phyloP scores from a whole-genome alignment of 345 rosid species.

The Lepidium africanum region DNA sequence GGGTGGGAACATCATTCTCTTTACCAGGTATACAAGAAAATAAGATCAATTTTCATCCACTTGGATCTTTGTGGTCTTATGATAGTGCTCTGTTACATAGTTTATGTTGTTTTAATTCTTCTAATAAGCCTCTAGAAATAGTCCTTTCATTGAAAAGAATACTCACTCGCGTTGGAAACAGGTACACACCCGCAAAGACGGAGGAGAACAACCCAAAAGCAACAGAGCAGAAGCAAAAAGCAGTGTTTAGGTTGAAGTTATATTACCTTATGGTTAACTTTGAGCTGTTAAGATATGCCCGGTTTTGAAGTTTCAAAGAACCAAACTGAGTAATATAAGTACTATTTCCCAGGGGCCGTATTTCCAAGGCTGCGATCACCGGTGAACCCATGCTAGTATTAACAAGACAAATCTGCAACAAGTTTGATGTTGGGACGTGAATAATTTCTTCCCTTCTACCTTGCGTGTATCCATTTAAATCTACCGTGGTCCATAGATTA shows the following conservation, averaged over 20 bases:
- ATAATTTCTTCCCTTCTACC: background rate
- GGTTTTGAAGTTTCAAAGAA: background rate
- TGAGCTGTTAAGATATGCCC: background rate
- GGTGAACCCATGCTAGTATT: slow-evolving; percentile 14
- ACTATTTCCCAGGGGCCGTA: slow-evolving; percentile 1
- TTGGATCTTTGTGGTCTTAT: background rate
- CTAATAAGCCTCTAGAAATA: too few relatives aligned
- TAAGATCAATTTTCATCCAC: background rate
- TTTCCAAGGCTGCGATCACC: background rate
- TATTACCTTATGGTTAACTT: background rate
- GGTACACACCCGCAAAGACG: too few relatives aligned
- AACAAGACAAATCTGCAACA: slow-evolving; percentile 22
- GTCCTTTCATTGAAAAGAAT: too few relatives aligned
- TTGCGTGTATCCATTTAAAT: background rate
- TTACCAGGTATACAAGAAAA: background rate
- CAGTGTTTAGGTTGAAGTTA: background rate
- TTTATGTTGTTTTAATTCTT: too few relatives aligned
- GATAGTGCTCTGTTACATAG: background rate
- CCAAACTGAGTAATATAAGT: slow-evolving; percentile 1
- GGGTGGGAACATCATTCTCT: background rate
- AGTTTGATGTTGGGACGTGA: slow-evolving; percentile 5
- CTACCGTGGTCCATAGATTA: slow-evolving; percentile 19
- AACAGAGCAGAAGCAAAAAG: background rate
- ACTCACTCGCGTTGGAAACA: too few relatives aligned
- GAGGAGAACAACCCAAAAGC: too few relatives aligned